Evolutionary conservation across 805 yeast genomes (phyloP).

Genomic region (Wickerhamiella nectarea): DNA sequence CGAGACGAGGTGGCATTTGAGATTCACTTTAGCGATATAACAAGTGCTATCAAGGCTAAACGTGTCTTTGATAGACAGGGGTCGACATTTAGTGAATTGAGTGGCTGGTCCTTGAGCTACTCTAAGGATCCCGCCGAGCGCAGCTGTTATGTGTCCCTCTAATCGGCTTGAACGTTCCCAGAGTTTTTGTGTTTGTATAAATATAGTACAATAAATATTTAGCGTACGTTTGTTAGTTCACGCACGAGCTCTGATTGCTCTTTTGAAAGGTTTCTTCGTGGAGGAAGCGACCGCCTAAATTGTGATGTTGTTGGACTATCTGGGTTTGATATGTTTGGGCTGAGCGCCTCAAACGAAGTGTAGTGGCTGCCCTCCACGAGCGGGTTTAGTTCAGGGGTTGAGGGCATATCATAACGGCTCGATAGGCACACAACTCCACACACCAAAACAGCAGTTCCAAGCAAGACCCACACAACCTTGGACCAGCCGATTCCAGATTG

Average conservation of each 20-base stretch:
- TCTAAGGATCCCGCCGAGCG: slow-evolving; percentile 13
- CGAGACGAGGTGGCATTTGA: slow-evolving; percentile 13
- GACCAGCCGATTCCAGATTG: slow-evolving; percentile 29
- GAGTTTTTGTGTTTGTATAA: not conserved
- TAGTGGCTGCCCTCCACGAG: slow-evolving; percentile 15
- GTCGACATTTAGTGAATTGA: slow-evolving; percentile 8
- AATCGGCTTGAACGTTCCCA: too few relatives aligned
- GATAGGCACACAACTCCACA: slow-evolving; percentile 40
- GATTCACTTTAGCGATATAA: slow-evolving; percentile 13
- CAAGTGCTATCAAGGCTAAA: slow-evolving; percentile 14
- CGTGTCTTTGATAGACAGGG: slow-evolving; percentile 11
- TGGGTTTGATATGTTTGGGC: slow-evolving; percentile 18
- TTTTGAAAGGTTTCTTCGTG: slow-evolving; percentile 33
- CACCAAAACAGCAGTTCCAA: slow-evolving; percentile 33
- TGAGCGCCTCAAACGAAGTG: slow-evolving; percentile 22
- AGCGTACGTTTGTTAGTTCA: slow-evolving; percentile 27
- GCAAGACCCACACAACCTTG: slow-evolving; percentile 33
- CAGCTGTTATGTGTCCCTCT: slow-evolving; percentile 5
- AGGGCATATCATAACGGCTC: not conserved
- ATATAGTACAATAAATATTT: not conserved
- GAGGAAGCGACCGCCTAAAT: slow-evolving; percentile 14
- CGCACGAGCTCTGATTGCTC: slow-evolving; percentile 40
- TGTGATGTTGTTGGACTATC: slow-evolving; percentile 8
- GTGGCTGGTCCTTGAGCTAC: slow-evolving; percentile 14
- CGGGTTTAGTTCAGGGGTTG: slow-evolving; percentile 7